Base-by-base conservation (phyloP, 2,329 filamentous ascomycete genomes). In the Colletotrichum abscissum region DNA sequence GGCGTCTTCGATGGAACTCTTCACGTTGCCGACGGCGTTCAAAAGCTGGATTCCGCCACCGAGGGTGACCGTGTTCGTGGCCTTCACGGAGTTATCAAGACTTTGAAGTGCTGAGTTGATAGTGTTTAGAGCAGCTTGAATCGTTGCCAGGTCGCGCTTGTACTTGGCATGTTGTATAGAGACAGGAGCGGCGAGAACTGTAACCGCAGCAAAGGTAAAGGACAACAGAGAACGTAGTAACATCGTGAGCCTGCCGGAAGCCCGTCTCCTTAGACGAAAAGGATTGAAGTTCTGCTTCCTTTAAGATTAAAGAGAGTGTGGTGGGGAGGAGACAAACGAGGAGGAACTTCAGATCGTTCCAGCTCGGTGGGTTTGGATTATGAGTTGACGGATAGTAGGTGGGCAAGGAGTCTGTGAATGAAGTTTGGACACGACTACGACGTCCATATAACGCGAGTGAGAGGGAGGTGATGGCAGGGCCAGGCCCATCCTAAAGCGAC, bases 31-130 rank as follows among this genome's bases (percentile, higher is more conserved):
- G 22, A 70, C 60, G 26, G 46, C 60, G 3, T 22, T 26, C 8
- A 73, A 8, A 0, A 73, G 55, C 28, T 73, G 70, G 16, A 73
- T 70, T 5, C 70, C 70, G 8, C 55, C 33, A 6, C 60, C 67
- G 0, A 73, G 11, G 1, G 60, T 62, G 3, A 73, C 19, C 16
- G 33, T 14, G 4, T 49, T 42, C 3, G 70, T 70, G 35, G 33
- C 42, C 6, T 70, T 73, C 5, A 73, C 70, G 2, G 67, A 70
- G 28, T 73, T 73, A 28, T 73, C 70, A 14, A 73, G 70, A 5
- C 56, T 26, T 11, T 73, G 67, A 1, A 73, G 67, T 3, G 70
- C 70, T 5, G 60, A 52, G 67, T 73, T 73, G 56, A 73, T 70
- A 33, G 60, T 73, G 38, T 73, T 73, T 0, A 73, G 55, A 4